phyloP scores from a whole-genome alignment of 441 rosid species.

The Hura crepitans region DNA sequence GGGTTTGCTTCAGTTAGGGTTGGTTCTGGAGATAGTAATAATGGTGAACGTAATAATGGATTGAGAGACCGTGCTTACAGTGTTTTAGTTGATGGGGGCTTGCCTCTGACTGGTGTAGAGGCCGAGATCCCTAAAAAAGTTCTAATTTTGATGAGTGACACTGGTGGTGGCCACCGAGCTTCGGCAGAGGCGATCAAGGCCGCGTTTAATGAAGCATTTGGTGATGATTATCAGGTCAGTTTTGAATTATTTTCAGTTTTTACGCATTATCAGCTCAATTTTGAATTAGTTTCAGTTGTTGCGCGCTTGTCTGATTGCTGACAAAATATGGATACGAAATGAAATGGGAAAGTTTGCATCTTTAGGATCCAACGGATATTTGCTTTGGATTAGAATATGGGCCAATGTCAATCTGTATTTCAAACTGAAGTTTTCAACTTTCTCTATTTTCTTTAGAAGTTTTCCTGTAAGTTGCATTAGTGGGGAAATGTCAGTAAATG shows the following conservation, averaged over 20 bases:
- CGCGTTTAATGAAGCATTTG: conserved; percentile 72
- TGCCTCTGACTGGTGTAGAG: conserved; percentile 48
- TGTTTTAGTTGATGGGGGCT: conserved; percentile 52
- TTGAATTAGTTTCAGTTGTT: conserved; percentile 3
- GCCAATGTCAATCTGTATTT: background rate
- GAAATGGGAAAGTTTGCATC: background rate
- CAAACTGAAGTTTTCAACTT: background rate
- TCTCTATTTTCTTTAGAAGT: background rate
- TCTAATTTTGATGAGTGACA: conserved; percentile 93
- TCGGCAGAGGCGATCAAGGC: conserved; percentile 94
- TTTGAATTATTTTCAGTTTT: too few relatives aligned
- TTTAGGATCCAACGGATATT: background rate
- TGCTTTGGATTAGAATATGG: background rate
- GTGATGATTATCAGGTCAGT: conserved; percentile 81
- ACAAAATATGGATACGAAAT: background rate
- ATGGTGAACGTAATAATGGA: conserved; percentile 32
- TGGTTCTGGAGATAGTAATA: conserved; percentile 38
- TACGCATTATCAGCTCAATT: conserved; percentile 77
- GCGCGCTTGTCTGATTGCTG: background rate
- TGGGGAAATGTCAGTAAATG: conserved; percentile 7
- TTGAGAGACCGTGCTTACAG: conserved; percentile 43
- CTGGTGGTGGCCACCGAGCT: conserved; percentile 97
- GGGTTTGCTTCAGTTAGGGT: conserved; percentile 66
- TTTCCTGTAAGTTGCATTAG: background rate
- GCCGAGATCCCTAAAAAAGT: conserved; percentile 60